Evolutionary conservation across 179 eudicot genomes (phyloP).

Genomic region (Nepenthes alata): DNA sequence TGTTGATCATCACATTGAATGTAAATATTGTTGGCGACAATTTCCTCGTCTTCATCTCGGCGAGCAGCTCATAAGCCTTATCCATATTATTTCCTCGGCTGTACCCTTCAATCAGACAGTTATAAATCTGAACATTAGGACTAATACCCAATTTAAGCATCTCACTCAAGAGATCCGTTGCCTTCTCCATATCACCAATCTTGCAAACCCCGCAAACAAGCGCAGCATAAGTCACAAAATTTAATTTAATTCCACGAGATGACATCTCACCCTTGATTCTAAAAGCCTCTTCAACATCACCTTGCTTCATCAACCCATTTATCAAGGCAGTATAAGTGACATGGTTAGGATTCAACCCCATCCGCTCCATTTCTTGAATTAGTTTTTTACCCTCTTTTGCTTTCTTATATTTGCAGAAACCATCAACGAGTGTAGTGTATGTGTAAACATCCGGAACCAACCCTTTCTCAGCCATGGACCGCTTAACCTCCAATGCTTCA

Average conservation of each 20-base stretch:
- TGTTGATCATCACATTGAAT: slow-evolving; percentile 33
- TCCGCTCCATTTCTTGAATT: slow-evolving; percentile 40
- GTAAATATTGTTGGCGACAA: slow-evolving; percentile 44
- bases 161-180: slow-evolving; percentile 34
- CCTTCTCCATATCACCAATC: slow-evolving; percentile 49
- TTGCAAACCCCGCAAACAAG: slow-evolving; percentile 49
- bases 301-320: slow-evolving; percentile 72
- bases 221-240: slow-evolving; percentile 42
- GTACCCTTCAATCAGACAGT: slow-evolving; percentile 49
- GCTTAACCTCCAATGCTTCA: slow-evolving; percentile 58
- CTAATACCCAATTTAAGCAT: slow-evolving; percentile 38
- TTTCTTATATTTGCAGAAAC: slow-evolving; percentile 50
- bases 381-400: slow-evolving; percentile 44
- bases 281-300: slow-evolving; percentile 47
- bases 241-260: slow-evolving; percentile 33
- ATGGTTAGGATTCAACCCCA: slow-evolving; percentile 40
- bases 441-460: slow-evolving; percentile 61
- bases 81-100: slow-evolving; percentile 28
- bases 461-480: slow-evolving; percentile 40
- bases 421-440: slow-evolving; percentile 51
- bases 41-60: slow-evolving; percentile 47
- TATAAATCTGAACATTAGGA: slow-evolving; percentile 50
- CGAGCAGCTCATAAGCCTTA: slow-evolving; percentile 45
- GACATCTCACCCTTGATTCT: slow-evolving; percentile 51
- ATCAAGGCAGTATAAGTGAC: slow-evolving; percentile 52